Evolutionary conservation across 202 grass and related monocot genomes (phyloP).

Genomic region (Alloteropsis angusta): DNA sequence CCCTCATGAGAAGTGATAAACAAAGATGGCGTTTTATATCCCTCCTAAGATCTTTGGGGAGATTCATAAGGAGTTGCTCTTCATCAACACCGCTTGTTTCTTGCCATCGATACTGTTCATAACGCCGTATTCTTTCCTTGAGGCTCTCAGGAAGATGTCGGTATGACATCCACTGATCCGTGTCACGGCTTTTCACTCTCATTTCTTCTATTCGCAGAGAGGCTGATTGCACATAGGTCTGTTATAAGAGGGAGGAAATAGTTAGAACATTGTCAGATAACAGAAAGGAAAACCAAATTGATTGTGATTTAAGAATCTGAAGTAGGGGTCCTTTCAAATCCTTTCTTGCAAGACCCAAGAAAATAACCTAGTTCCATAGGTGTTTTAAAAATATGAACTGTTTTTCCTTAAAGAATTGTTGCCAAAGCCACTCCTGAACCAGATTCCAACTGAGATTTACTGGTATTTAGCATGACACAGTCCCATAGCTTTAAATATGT

Average conservation of each 20-base stretch:
- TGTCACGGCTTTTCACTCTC: conserved; percentile 73
- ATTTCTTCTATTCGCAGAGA: conserved; percentile 68
- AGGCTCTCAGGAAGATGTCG: conserved; percentile 73
- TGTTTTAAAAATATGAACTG: neutral
- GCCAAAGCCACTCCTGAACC: neutral
- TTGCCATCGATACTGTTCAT: conserved; percentile 92
- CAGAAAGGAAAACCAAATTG: neutral
- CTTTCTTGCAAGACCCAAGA: neutral
- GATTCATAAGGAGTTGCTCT: conserved; percentile 61
- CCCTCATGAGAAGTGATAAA: conserved; percentile 78
- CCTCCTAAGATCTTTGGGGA: conserved; percentile 87
- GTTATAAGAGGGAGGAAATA: neutral
- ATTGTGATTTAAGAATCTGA: neutral
- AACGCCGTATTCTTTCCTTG: conserved; percentile 71
- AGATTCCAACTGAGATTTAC: neutral
- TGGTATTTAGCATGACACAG: neutral
- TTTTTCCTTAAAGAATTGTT: neutral
- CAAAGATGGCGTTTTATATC: conserved; percentile 88
- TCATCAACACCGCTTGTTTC: conserved; percentile 90
- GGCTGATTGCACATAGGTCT: conserved; percentile 83
- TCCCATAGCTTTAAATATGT: neutral
- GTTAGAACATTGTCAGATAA: neutral
- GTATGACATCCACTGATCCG: conserved; percentile 87
- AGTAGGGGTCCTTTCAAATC: neutral
- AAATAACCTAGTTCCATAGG: neutral